Base-by-base conservation (phyloP, 257 asterid genomes). In the Euphrasia confusa region DNA sequence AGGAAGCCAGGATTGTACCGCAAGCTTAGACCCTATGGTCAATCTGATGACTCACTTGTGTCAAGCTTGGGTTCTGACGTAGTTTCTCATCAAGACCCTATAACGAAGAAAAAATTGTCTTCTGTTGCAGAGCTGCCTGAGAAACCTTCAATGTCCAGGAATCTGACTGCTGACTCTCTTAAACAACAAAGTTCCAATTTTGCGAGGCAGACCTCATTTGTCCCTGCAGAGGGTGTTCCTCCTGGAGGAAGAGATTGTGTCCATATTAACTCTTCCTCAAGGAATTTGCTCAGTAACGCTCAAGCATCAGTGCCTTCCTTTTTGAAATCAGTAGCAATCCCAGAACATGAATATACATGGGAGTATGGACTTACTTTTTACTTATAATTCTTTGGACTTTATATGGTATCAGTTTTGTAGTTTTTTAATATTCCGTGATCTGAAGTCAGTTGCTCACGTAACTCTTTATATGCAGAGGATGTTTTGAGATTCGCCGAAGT, bases 271-370 rank as follows among this genome's bases (percentile, higher is more conserved):
- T 76, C 68, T 72, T 65, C 80, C 70, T 39, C 59, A 35, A 60
- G 74, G 55, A 76, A 82, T 14, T 37, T 75, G 67, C 54, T 70
- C 68, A 53, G 65, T 67, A 68, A 67, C 67, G 69, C 78, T 68
- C 75, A 86, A 17, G 63, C 74, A 4, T 69, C 70, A 78, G 37
- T 69, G 59, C 79, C 84, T 58, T 60, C 70, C 56, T 58, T 61
- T 66, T 69, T 64, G 70, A 83, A 80, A 69, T 75, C 78, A 59
- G 45, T 70, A 47, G 86, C 83, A 21, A 70, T 81, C 74, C 97
- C 97, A 11, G 88, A 84, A 71, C 81, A 75, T 66, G 95, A 89
- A 60, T 69, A 65, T 70, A 81, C 83, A 53, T 89, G 97, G 97
- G 91, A 86, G 97, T 89, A 89, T 65, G 95, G 27, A 70, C 73